Evolutionary conservation across 192 early-diverging fungal genomes (phyloP).

Genomic region (Powellomyces hirtus): DNA sequence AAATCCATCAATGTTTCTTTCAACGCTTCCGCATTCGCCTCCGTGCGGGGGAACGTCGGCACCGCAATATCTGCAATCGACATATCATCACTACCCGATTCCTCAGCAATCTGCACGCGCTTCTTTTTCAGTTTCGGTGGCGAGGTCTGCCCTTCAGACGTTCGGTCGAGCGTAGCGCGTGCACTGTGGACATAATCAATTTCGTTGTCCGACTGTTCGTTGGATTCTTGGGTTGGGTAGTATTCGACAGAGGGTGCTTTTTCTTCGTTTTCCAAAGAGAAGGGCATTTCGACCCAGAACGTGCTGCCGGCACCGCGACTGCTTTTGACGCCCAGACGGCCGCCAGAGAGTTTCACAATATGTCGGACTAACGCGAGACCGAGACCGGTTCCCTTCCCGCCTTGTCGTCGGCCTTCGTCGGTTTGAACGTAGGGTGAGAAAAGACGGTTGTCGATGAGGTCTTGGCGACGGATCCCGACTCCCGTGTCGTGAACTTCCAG

Average conservation of each 20-base stretch:
- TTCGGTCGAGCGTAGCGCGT: neutral
- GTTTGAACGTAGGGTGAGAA: slow-evolving; percentile 33
- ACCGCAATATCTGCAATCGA: neutral
- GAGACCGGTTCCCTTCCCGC: slow-evolving; percentile 29
- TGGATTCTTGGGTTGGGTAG: neutral
- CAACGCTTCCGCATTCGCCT: neutral
- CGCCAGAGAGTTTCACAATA: slow-evolving; percentile 29
- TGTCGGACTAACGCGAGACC: slow-evolving; percentile 27
- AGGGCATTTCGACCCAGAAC: slow-evolving; percentile 29
- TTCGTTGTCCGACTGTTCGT: neutral
- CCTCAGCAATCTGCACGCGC: neutral
- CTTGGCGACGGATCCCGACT: slow-evolving; percentile 11
- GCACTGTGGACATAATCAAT: neutral
- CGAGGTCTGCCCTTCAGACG: neutral
- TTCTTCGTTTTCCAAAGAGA: neutral
- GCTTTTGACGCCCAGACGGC: slow-evolving; percentile 15
- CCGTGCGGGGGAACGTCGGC: neutral
- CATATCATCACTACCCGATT: neutral
- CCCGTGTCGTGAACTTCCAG: slow-evolving; percentile 28
- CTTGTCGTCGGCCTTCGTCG: slow-evolving; percentile 28
- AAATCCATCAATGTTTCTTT: neutral
- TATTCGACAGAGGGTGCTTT: neutral
- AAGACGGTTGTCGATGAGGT: slow-evolving; percentile 22
- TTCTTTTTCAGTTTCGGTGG: neutral
- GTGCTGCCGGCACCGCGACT: slow-evolving; percentile 11